Conservation (phyloP, 371 early-diverging fungal species). For the Mucor sp. region DNA sequence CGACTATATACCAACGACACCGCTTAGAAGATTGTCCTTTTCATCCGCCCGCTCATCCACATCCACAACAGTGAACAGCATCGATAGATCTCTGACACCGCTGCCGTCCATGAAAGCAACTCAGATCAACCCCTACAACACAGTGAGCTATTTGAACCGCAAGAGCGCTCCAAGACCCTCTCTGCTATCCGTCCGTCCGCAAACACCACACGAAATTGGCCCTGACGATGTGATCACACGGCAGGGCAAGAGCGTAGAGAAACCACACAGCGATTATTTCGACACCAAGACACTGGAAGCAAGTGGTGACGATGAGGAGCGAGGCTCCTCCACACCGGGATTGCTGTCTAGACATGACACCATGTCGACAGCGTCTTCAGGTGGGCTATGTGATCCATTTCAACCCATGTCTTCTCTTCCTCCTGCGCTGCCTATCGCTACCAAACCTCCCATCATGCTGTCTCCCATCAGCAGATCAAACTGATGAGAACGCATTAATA, state of each 20-base stretch:
- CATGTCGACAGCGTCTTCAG: conserved; percentile 7
- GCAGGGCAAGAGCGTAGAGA: background rate
- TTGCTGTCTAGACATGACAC: conserved; percentile 6
- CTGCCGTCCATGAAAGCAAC: background rate
- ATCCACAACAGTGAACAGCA: background rate
- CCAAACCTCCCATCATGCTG: background rate
- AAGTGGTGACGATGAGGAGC: background rate
- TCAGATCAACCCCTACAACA: background rate
- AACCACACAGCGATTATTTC: background rate
- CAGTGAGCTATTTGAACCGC: background rate
- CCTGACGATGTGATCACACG: conserved; percentile 14
- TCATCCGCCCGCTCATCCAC: background rate
- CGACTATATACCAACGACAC: background rate
- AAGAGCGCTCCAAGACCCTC: background rate
- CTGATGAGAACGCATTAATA: background rate
- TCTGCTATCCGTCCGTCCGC: background rate
- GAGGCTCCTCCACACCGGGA: background rate
- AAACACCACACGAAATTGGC: conserved; percentile 21
- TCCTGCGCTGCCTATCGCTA: background rate
- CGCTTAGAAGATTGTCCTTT: background rate
- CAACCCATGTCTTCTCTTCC: background rate
- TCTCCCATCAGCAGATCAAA: background rate
- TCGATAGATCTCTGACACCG: background rate
- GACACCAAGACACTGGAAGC: background rate
- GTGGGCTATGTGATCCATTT: background rate